Percentiles rank a stretch among this genome's conserved stretches.
Evolutionary conservation across 495 filamentous ascomycete genomes (phyloP).

Genomic region (Neurospora sp.): DNA sequence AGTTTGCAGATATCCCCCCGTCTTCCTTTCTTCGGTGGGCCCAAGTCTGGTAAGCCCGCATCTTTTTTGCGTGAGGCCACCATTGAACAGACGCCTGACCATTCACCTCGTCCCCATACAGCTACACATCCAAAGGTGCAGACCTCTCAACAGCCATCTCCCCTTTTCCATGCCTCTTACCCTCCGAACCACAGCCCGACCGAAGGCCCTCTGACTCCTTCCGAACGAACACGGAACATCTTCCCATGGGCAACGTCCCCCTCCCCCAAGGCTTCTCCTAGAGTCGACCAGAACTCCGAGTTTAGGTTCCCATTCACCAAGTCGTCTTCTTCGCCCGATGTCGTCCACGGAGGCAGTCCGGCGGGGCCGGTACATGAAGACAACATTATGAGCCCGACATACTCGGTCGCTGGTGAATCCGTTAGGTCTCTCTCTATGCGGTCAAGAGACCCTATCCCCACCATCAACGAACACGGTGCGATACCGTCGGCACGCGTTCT

Average conservation of each 20-base stretch:
- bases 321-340: conserved; percentile 27
- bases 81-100: neutral
- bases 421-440: conserved; percentile 22
- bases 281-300: conserved; percentile 40
- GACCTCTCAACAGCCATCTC: conserved; percentile 26
- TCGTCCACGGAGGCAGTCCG: conserved; percentile 9
- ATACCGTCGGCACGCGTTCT: conserved; percentile 58
- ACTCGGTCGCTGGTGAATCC: conserved; percentile 18
- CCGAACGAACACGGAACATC: conserved; percentile 29
- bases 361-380: conserved; percentile 11
- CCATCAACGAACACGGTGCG: conserved; percentile 44
- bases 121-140: conserved; percentile 32
- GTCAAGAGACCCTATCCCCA: conserved; percentile 29
- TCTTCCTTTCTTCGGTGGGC: conserved; percentile 25
- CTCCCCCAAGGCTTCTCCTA: conserved; percentile 13
- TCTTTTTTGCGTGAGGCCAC: neutral
- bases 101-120: conserved; percentile 6
- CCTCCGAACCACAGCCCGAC: conserved; percentile 31
- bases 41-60: conserved; percentile 20
- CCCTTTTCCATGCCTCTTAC: conserved; percentile 39
- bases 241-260: conserved; percentile 1
- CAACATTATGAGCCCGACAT: conserved; percentile 24
- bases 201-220: conserved; percentile 26
- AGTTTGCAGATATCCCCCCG: conserved; percentile 71
- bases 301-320: conserved; percentile 60